A percentile compares a stretch with the other conserved stretches of the same genome.
phyloP scores from a whole-genome alignment of 306 rosid genomes.

The Notholithocarpus densiflorus region DNA sequence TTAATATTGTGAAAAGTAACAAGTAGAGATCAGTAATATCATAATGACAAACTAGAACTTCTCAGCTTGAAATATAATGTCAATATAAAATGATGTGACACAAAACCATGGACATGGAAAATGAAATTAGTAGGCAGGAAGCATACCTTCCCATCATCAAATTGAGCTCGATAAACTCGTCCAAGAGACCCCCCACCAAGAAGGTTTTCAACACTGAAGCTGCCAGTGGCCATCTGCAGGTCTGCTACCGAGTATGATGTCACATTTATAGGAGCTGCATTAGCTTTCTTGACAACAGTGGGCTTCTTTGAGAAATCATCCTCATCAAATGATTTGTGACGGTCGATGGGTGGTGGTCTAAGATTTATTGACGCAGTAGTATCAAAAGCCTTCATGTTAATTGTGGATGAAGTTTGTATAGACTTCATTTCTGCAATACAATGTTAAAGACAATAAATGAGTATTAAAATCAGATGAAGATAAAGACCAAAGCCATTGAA shows the following conservation, averaged over 20 bases:
- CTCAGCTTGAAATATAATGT: background rate
- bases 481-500: background rate
- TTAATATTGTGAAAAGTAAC: constrained; percentile 21
- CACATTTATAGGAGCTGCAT: constrained; percentile 57
- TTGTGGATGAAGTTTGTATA: constrained; percentile 42
- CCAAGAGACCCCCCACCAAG: constrained; percentile 95
- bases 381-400: constrained; percentile 64
- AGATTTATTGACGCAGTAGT: constrained; percentile 54
- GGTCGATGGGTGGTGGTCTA: constrained; percentile 94
- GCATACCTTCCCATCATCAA: constrained; percentile 83
- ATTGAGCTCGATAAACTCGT: constrained; percentile 88
- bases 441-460: constrained; percentile 6
- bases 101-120: constrained; percentile 1
- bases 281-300: constrained; percentile 45
- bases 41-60: constrained; percentile 4
- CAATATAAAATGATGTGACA: background rate
- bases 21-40: constrained; percentile 18
- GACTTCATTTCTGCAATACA: constrained; percentile 70
- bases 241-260: constrained; percentile 83
- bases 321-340: constrained; percentile 76
- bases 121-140: background rate
- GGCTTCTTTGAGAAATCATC: constrained; percentile 62
- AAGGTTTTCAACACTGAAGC: constrained; percentile 85
- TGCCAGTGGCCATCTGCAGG: constrained; percentile 95
- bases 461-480: background rate